Conservation (phyloP, 805 yeast genomes). For the Isabelozyma heimii region DNA sequence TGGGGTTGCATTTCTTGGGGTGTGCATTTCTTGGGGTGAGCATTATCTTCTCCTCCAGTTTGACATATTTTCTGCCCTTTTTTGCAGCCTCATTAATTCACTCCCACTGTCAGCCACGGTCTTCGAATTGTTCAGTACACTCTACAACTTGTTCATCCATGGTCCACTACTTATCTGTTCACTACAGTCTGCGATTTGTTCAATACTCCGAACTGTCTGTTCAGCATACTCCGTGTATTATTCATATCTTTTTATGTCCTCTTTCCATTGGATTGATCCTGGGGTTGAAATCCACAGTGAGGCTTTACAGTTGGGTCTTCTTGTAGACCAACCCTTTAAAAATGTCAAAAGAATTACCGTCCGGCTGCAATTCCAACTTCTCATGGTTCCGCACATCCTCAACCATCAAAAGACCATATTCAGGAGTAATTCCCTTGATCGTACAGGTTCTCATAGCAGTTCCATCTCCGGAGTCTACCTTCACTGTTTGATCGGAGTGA, state of each 20-base stretch:
- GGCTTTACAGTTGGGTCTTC: conserved; percentile 12
- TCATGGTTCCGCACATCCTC: conserved; percentile 65
- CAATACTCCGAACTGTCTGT: no score
- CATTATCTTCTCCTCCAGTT: no score
- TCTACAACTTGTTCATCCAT: no score
- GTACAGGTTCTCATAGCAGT: conserved; percentile 45
- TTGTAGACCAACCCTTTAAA: conserved; percentile 77
- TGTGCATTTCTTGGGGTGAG: no score
- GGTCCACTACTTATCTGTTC: no score
- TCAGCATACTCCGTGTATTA: no score
- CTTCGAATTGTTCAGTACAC: no score
- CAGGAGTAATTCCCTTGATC: conserved; percentile 77
- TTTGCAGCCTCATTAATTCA: no score
- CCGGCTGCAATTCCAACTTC: conserved; percentile 80
- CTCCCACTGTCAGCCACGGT: no score
- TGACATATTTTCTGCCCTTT: no score
- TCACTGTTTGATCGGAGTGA: conserved; percentile 63
- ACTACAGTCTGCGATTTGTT: no score
- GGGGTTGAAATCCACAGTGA: neutral
- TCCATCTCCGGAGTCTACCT: conserved; percentile 59
- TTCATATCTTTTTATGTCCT: neutral
- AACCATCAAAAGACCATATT: conserved; percentile 80
- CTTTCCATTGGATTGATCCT: neutral
- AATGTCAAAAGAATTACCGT: conserved; percentile 96
- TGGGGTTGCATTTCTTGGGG: no score